A percentile compares a stretch with the other conserved stretches of the same genome.
These are phyloP conservation scores for Botrytis fabae DNA, from an alignment of 2,329 filamentous ascomycete species.

Conservation along the genomic window DNA sequence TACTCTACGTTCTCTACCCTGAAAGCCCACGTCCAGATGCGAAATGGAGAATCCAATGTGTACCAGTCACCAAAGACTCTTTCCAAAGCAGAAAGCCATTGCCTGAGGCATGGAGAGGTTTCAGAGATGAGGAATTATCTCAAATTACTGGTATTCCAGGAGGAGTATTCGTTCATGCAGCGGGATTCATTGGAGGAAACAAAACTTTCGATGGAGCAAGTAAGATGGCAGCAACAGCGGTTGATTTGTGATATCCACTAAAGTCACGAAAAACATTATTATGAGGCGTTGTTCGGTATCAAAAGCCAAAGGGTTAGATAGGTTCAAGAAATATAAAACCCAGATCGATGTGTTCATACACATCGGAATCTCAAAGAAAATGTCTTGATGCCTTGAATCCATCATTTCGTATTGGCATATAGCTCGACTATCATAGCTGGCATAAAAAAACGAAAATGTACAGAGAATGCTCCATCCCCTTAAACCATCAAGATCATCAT, in stretches of 20 bases:
- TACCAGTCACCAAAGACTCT: conserved; percentile 80
- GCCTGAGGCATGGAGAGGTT: conserved; percentile 87
- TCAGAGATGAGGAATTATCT: conserved; percentile 83
- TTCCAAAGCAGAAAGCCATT: conserved; percentile 91
- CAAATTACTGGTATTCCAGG: conserved; percentile 67
- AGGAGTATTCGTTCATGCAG: conserved; percentile 89
- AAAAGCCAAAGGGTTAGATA: conserved; percentile 14
- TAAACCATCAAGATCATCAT: conserved; percentile 20
- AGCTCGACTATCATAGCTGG: conserved; percentile 22
- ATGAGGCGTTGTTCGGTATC: conserved; percentile 14
- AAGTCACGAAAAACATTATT: background rate
- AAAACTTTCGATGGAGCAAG: conserved; percentile 85
- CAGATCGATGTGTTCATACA: background rate
- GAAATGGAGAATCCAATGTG: conserved; percentile 93
- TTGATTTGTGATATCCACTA: conserved; percentile 45
- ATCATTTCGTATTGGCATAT: conserved; percentile 15
- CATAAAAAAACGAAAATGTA: conserved; percentile 24
- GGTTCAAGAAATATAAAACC: background rate
- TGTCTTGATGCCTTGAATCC: conserved; percentile 1
- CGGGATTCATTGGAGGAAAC: conserved; percentile 95
- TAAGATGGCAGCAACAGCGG: conserved; percentile 78
- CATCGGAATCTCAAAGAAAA: conserved; percentile 2
- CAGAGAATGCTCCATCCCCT: conserved; percentile 23
- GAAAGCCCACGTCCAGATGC: conserved; percentile 72
- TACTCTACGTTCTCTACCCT: conserved; percentile 88